Evolutionary conservation across 352 stramenopile species (phyloP), one percentile per base, ranked within the genome.

Genomic region (Globisporangium viniferum): DNA sequence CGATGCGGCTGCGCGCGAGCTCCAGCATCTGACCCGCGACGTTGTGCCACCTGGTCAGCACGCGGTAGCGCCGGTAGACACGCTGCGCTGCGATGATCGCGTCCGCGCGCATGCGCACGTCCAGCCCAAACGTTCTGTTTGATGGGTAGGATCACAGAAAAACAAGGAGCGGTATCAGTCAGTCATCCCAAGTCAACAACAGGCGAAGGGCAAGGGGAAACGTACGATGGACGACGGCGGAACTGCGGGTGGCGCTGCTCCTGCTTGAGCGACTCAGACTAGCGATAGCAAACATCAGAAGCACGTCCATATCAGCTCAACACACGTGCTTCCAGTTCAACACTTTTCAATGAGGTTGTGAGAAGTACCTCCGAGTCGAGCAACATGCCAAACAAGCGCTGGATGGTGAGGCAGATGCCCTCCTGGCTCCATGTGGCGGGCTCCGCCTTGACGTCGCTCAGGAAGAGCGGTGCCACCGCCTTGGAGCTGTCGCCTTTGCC

Each of bases 301-400:
- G 10, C 0, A 9, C 5, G 31, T 33, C 0, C 12, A 46, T 7
- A 20, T 46, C 39, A 20, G 39, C 14, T 46, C 39, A 46, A 14
- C 12, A 46, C 39, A 6, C 39, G 39, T 4, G 4, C 39, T 10
- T 46, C 39, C 39, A 46, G 39, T 46, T 46, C 3, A 12, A 20
- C 39, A 20, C 12, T 2, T 46, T 46, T 46, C 12, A 46, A 20
- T 5, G 14, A 18, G 39, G 39, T 20, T 46, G 39, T 6, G 22
- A 1, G 36, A 41, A 41, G 54, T 63, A 78, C 85, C 60, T 70
- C 56, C 2, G 85, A 92, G 64, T 93, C 85, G 1, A 80, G 76
- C 2, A 91, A 67, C 59, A 76, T 72, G 0, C 85, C 83, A 4
- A 89, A 73, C 41, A 92, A 79, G 48, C 85, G 83, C 64, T 91